Percentiles rank a stretch among this genome's conserved stretches.
Conservation (phyloP, 2,329 filamentous ascomycete genomes). For the Rhynchosporium graminicola region DNA sequence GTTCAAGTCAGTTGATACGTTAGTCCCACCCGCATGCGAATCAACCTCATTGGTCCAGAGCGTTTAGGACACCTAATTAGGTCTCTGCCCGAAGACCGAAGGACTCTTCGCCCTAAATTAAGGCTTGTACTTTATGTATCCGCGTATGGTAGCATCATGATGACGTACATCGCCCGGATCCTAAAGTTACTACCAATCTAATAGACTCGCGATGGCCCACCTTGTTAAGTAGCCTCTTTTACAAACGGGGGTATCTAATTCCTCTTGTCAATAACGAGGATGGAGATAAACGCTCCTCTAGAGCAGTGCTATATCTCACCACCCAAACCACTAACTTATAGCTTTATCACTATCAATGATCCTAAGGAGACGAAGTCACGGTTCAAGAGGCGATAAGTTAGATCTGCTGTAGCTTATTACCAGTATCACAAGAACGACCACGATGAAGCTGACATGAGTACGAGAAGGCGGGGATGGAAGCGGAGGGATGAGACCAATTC, state of each 20-base stretch:
- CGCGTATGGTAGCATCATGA: too few species aligned
- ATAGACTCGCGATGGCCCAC: constrained; percentile 1
- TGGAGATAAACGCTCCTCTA: constrained; percentile 1
- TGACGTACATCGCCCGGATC: too few species aligned
- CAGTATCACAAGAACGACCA: constrained; percentile 24
- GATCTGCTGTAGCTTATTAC: constrained; percentile 24
- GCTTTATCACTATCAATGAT: constrained; percentile 25
- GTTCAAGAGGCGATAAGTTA: constrained; percentile 20
- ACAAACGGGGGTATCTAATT: not conserved
- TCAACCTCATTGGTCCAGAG: too few species aligned
- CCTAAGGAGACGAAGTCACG: constrained; percentile 21
- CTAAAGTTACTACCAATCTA: too few species aligned
- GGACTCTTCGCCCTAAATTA: too few species aligned
- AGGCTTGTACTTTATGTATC: too few species aligned
- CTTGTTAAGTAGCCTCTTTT: constrained; percentile 1
- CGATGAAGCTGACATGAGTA: constrained; percentile 10
- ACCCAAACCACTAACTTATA: constrained; percentile 15
- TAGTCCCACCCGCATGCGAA: too few species aligned
- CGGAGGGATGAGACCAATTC: not conserved
- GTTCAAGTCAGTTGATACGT: too few species aligned
- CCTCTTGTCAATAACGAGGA: not conserved
- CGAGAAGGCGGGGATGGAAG: constrained; percentile 6
- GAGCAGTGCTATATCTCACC: not conserved
- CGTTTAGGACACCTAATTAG: too few species aligned
- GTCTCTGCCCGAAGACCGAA: too few species aligned